A percentile compares a stretch with the other conserved stretches of the same genome.
Conservation (phyloP, 1,139 yeast genomes). For the Lodderomyces beijingensis region DNA sequence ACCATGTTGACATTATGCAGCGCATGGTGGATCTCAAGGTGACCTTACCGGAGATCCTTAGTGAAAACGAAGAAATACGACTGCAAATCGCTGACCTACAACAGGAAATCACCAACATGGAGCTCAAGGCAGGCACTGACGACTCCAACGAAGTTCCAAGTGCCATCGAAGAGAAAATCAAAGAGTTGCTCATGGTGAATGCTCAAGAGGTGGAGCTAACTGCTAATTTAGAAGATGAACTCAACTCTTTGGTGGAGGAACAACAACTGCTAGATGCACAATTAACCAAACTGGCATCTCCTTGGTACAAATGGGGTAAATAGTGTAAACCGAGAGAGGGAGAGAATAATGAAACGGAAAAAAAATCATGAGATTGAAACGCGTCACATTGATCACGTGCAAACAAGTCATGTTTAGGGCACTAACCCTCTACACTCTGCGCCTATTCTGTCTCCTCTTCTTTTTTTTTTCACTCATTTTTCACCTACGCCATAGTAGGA, state of each 20-base stretch:
- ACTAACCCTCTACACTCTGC: no score
- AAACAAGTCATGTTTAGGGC: no score
- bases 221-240: conserved; percentile 49
- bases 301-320: conserved; percentile 32
- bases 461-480: no score
- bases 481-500: no score
- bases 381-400: no score
- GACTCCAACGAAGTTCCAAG: conserved; percentile 19
- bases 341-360: background rate
- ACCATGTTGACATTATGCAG: conserved; percentile 55
- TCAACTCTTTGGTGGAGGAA: conserved; percentile 23
- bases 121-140: conserved; percentile 24
- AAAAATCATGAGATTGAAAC: no score
- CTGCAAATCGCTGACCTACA: conserved; percentile 60
- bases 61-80: conserved; percentile 64
- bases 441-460: no score
- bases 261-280: conserved; percentile 27
- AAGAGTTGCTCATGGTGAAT: conserved; percentile 43
- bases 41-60: conserved; percentile 53
- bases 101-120: conserved; percentile 50
- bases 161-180: conserved; percentile 44
- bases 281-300: conserved; percentile 21
- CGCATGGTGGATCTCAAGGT: conserved; percentile 39
- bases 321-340: conserved; percentile 1
- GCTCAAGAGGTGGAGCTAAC: conserved; percentile 58